phyloP scores from a whole-genome alignment of 257 asterid genomes.

The Euphrasia confusa region DNA sequence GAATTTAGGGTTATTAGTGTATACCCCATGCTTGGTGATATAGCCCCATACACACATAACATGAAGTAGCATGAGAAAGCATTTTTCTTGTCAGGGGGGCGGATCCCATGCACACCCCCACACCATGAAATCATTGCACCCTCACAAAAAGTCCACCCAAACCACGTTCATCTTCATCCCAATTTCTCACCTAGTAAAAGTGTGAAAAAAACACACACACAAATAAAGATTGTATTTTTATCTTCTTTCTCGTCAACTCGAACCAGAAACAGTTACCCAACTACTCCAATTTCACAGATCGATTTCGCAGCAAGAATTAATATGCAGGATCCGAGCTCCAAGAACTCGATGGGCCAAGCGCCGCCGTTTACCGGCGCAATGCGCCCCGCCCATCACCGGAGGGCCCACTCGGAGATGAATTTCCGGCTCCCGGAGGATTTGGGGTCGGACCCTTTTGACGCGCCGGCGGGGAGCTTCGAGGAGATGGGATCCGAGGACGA shows the following conservation, averaged over 20 bases:
- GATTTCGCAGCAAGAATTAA: constrained; percentile 20
- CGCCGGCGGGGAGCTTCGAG: constrained; percentile 57
- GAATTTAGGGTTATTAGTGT: too few relatives aligned
- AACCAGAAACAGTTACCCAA: constrained; percentile 26
- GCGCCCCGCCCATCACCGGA: constrained; percentile 74
- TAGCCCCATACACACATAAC: constrained; percentile 3
- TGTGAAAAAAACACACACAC: not conserved
- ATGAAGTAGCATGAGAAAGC: constrained; percentile 4
- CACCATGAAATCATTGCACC: constrained; percentile 9
- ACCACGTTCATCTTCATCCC: constrained; percentile 5
- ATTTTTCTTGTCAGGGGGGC: constrained; percentile 2
- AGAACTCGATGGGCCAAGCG: constrained; percentile 27
- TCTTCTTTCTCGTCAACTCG: constrained; percentile 22
- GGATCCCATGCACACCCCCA: constrained; percentile 2
- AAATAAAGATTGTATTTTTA: constrained; percentile 10
- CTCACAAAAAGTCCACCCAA: constrained; percentile 9
- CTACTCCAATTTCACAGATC: constrained; percentile 17
- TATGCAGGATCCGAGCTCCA: constrained; percentile 86
- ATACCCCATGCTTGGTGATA: not conserved
- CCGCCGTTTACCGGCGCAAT: constrained; percentile 48
- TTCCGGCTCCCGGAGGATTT: constrained; percentile 81
- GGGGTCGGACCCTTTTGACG: constrained; percentile 62
- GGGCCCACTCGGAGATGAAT: constrained; percentile 93
- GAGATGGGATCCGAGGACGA: constrained; percentile 97
- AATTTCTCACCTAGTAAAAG: constrained; percentile 14